phyloP scores from a whole-genome alignment of 78 protist species.

The Chrysochromulina tobinii region DNA sequence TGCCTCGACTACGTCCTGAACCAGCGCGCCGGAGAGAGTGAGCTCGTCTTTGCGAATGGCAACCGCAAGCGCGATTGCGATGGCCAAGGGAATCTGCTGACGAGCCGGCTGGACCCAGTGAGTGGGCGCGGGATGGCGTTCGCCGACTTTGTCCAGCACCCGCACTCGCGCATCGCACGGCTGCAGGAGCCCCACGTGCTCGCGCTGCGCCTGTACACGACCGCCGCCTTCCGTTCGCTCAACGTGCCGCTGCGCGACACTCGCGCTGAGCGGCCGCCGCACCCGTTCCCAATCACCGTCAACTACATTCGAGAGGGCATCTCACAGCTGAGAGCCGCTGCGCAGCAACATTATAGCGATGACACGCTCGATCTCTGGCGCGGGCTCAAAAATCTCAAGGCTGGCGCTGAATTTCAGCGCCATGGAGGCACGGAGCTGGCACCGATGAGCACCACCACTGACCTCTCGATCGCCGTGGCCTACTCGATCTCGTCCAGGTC shows the following conservation, averaged over 20 bases:
- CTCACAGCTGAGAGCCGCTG: neutral
- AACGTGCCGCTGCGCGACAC: slow-evolving; percentile 10
- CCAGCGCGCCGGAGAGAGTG: too few relatives aligned
- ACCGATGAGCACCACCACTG: too few relatives aligned
- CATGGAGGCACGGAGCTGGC: neutral
- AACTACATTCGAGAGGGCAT: neutral
- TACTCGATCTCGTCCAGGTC: too few relatives aligned
- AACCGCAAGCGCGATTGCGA: too few relatives aligned
- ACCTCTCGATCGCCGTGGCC: too few relatives aligned
- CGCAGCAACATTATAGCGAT: neutral
- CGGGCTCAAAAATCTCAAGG: neutral
- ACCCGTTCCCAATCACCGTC: neutral
- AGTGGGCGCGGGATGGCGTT: neutral
- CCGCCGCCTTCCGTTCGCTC: slow-evolving; percentile 24
- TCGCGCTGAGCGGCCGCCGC: neutral
- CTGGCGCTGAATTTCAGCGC: neutral
- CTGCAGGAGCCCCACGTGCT: neutral
- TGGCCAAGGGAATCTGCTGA: too few relatives aligned
- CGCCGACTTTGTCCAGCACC: neutral
- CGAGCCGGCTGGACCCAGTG: too few relatives aligned
- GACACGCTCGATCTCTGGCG: neutral
- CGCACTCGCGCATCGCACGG: neutral
- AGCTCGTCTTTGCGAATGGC: too few relatives aligned
- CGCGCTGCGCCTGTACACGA: slow-evolving; percentile 34
- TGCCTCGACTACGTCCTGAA: too few relatives aligned